Evolutionary conservation across 257 asterid genomes (phyloP).

Genomic region (Salvia splendens): DNA sequence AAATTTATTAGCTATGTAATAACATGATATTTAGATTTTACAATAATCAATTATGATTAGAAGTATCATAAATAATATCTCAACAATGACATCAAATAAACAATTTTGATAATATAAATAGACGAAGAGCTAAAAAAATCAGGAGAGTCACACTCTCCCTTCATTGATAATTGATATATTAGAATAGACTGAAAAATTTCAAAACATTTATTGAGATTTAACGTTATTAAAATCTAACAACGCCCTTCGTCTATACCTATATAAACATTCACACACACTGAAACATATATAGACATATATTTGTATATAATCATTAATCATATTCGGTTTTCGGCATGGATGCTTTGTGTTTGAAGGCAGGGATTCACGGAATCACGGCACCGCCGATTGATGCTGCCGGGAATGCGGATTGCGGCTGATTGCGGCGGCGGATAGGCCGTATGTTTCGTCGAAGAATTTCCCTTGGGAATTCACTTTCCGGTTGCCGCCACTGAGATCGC

Average conservation of each 20-base stretch:
- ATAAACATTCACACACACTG: background rate
- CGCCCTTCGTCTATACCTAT: conserved; percentile 1
- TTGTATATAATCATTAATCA: no score
- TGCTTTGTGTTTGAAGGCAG: conserved; percentile 58
- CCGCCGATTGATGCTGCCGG: conserved; percentile 49
- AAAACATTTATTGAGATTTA: no score
- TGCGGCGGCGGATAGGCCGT: conserved; percentile 37
- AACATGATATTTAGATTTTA: no score
- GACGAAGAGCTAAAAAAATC: no score
- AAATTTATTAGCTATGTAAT: no score
- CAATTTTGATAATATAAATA: no score
- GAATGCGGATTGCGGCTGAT: conserved; percentile 43
- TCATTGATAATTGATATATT: no score
- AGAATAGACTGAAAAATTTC: no score
- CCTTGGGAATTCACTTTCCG: conserved; percentile 78
- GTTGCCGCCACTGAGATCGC: conserved; percentile 69
- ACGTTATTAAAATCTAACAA: background rate
- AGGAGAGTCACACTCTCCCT: no score
- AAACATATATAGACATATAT: background rate
- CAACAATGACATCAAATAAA: no score
- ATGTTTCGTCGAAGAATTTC: conserved; percentile 49
- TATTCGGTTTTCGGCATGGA: conserved; percentile 41
- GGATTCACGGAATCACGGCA: conserved; percentile 49
- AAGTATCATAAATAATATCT: no score
- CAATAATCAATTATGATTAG: no score